Evolutionary conservation across 331 rosid genomes (phyloP).

Genomic region (Erythrophleum ivorense): DNA sequence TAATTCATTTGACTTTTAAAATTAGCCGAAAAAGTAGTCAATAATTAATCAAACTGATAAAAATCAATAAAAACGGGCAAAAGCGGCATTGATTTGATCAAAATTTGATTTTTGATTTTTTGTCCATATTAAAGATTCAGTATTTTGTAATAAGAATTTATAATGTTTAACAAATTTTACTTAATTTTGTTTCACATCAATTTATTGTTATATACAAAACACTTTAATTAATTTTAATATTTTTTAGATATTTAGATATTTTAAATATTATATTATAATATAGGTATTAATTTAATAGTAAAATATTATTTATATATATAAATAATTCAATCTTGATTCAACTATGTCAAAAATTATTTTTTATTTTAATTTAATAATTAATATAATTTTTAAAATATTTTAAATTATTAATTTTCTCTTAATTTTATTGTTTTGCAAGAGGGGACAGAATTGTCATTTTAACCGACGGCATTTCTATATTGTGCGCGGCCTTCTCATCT

Average conservation of each 20-base stretch:
- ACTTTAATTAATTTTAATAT: background rate
- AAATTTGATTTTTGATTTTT: no score
- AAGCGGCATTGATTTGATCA: no score
- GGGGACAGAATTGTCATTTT: background rate
- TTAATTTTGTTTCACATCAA: background rate
- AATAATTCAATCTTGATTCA: no score
- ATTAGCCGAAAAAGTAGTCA: no score
- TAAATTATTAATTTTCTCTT: no score
- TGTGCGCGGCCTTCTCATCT: background rate
- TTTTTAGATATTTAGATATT: background rate
- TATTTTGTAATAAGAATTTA: background rate
- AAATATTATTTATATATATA: no score
- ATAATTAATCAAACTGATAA: no score
- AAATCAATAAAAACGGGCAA: no score
- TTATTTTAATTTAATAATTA: no score
- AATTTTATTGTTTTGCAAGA: background rate
- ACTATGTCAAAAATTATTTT: no score
- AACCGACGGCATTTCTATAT: background rate
- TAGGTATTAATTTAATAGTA: background rate
- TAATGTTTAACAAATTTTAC: background rate
- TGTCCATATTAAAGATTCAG: background rate
- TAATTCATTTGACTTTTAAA: no score
- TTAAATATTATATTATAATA: background rate
- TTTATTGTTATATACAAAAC: background rate
- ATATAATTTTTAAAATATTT: no score